Evolutionary conservation across 805 yeast species (phyloP), one percentile per base, ranked within the genome.

Genomic region (Starmerella tilneyi): DNA sequence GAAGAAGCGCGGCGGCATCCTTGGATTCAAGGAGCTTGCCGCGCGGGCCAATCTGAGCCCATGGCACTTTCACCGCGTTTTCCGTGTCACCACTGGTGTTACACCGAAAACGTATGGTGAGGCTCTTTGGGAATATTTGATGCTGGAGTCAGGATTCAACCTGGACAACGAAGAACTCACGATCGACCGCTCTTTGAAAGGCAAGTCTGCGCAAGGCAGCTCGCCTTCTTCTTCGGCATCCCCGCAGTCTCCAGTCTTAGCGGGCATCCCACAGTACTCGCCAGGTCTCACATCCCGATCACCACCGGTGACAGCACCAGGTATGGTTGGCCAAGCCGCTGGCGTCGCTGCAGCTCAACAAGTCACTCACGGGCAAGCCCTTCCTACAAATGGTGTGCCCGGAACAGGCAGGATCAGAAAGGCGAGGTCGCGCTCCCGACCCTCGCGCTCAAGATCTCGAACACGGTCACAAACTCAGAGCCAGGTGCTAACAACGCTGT

Each of bases 11-110:
- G 67, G 67, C 17, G 67, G 67, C 12, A 60, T 63, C 26, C 48
- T 63, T 53, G 67, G 79, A 50, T 85, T 85, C 67, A 82, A 84
- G 61, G 94, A 85, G 60, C 70, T 85, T 58, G 95, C 94, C 8
- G 78, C 84, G 17, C 81, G 84, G 59, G 79, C 86, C 9, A 81
- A 81, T 53, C 71, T 85, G 48, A 75, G 84, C 9, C 92, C 94
- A 21, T 85, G 94, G 94, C 95, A 85, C 63, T 85, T 85, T 63
- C 95, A 85, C 67, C 69, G 95, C 42, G 94, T 85, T 20, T 85
- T 85, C 69, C 81, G 85, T 63, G 74, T 79, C 45, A 83, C 84
- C 49, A 82, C 94, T 5, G 89, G 94, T 2, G 71, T 84, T 47
- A 84, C 95, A 1, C 94, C 94, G 20, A 83, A 84, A 66, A 80